Evolutionary conservation across 208 protist species (phyloP), one percentile per base, ranked within the genome.

Genomic region (Angomonas ambiguus): DNA sequence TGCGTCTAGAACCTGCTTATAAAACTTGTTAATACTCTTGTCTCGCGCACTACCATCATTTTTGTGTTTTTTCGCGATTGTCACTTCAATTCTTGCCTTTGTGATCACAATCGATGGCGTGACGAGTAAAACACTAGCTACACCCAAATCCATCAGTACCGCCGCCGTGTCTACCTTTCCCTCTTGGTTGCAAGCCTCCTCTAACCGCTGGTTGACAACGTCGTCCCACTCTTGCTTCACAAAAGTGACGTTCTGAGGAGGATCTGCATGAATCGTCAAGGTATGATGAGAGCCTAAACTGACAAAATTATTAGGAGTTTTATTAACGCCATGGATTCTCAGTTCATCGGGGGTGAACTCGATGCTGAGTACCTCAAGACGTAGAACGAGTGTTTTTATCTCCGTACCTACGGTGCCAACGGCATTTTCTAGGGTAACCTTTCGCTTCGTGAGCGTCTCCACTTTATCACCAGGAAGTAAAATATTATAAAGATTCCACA

Each of bases 401-500:
- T 89, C 81, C 1, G 83, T 71, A 0, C 71, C 59, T 4, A 69
- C 62, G 16, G 66, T 82, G 27, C 82, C 79, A 0, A 77, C 80
- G 0, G 80, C 61, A 42, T 70, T 87, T 41, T 94, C 83, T 45
- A 82, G 89, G 5, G 51, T 57, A 1, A 95, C 76, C 65, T 94
- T 95, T 11, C 92, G 89, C 10, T 69, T 62, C 24, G 89, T 97
- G 31, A 79, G 84, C 24, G 89, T 85, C 11, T 76, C 66, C 35
- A 97, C 82, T 10, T 59, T 42, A 68, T 97, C 92, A 6, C 94
- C 96, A 0, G 80, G 75, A 16, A 90, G 45, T 20, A 99, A 87
- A 20, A 99, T 76, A 73, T 99, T 98, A 82, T 98, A 99, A 3
- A 96, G 69, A 71, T 99, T 96, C 97, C 98, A 99, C 67, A 99